Conservation (phyloP, 176 grass and related monocot species). For the Phragmites australis region DNA sequence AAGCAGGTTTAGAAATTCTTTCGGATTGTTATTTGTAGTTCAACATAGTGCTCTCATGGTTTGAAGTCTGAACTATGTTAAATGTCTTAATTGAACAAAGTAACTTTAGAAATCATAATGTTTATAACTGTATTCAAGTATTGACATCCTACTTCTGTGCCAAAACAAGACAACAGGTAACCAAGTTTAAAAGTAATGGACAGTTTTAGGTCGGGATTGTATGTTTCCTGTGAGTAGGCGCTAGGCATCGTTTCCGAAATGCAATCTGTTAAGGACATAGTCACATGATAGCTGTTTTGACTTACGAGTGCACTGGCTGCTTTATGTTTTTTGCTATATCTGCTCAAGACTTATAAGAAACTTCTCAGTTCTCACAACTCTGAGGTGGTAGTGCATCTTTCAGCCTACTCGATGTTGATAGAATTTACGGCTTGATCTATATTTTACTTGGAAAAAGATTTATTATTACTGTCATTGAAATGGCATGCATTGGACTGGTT, state of each 20-base stretch:
- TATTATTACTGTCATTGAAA: conserved; percentile 16
- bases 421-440: neutral
- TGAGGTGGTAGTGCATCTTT: neutral
- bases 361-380: neutral
- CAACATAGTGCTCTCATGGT: conserved; percentile 14
- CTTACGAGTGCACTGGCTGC: neutral
- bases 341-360: conserved; percentile 2
- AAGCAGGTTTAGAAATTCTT: neutral
- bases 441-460: neutral
- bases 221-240: neutral
- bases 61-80: conserved; percentile 8
- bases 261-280: neutral
- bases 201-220: neutral
- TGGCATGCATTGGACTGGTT: conserved; percentile 24
- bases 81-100: conserved; percentile 4
- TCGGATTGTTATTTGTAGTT: conserved; percentile 17
- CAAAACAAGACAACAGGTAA: neutral
- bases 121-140: conserved; percentile 11
- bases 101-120: conserved; percentile 7
- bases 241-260: neutral
- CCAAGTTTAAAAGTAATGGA: neutral
- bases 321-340: conserved; percentile 30
- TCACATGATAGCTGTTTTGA: conserved; percentile 19
- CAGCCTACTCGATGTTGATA: neutral
- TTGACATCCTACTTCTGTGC: conserved; percentile 7